Base-by-base conservation (phyloP, 495 filamentous ascomycete genomes). In the Penicillium bialowiezense region DNA sequence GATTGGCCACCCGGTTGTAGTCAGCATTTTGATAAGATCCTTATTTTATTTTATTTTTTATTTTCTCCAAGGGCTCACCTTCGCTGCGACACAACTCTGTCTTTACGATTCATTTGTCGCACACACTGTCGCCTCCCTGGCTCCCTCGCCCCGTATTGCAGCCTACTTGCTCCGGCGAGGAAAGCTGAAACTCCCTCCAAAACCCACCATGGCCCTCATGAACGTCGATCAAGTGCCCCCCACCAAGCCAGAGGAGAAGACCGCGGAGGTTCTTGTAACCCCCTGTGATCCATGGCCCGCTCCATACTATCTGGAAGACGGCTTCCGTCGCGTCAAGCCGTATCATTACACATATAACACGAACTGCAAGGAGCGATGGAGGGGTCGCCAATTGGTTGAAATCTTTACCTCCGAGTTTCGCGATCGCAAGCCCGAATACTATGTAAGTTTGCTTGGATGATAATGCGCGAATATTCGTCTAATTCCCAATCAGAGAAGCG, bases 271-370 rank as follows among this genome's bases (percentile, higher is more conserved):
- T 10, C 57, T 82, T 23, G 69, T 76, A 3, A 85, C 84, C 0
- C 84, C 86, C 15, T 78, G 74, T 54, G 82, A 87, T 53, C 78
- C 82, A 7, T 86, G 78, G 80, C 83, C 86, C 48, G 52, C 59
- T 46, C 82, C 79, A 8, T 96, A 96, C 64, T 87, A 84, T 55
- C 68, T 95, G 45, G 87, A 93, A 43, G 81, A 84, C 56, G 89
- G 87, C 8, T 67, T 96, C 32, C 83, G 91, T 29, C 82, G 89
- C 26, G 88, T 96, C 12, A 72, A 75, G n/a, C 92, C 91, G 5
- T 97, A 97, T 60, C 79, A 93, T 61, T 97, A 80, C 62, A 96
- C 93, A 2, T 97, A 96, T 68, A 96, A 96, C 58, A 96, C 91
- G 2, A 88, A 85, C 65, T 92, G 86, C 71, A 97, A 95, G 62